phyloP scores from a whole-genome alignment of 2,329 filamentous ascomycete species.

The Verticillium nonalfalfae region DNA sequence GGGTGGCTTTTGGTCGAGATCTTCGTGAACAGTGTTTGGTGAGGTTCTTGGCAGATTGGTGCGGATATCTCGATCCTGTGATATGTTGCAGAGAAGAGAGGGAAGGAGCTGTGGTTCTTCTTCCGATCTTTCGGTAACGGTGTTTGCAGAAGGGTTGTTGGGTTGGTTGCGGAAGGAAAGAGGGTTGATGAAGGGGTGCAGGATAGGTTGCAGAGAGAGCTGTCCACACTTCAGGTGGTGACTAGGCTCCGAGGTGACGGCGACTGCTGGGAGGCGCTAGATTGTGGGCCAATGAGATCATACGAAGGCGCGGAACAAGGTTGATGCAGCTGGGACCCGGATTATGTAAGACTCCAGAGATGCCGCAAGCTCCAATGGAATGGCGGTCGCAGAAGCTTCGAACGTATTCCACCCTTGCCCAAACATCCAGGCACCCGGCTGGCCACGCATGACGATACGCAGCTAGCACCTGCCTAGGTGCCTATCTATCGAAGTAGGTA shows the following conservation, averaged over 20 bases:
- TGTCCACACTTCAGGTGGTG: constrained; percentile 3
- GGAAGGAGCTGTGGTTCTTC: not conserved
- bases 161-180: constrained; percentile 2
- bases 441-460: not conserved
- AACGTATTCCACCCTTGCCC: not conserved
- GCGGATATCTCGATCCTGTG: not conserved
- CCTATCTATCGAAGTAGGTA: not conserved
- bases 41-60: too few species aligned
- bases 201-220: constrained; percentile 6
- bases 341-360: constrained; percentile 9
- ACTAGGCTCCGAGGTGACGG: constrained; percentile 8
- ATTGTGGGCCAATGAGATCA: constrained; percentile 13
- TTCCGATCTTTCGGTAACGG: constrained; percentile 4
- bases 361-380: constrained; percentile 12
- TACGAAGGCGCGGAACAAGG: constrained; percentile 12
- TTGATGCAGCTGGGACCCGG: constrained; percentile 6
- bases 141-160: not conserved
- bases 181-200: constrained; percentile 4
- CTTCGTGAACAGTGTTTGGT: not conserved
- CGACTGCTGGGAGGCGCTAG: constrained; percentile 3
- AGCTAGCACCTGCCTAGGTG: not conserved
- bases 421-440: not conserved
- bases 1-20: not conserved
- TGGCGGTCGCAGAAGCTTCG: constrained; percentile 4
- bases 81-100: not conserved